Conservation (phyloP, 805 yeast genomes). For the Tetrapisispora taiwanensis region DNA sequence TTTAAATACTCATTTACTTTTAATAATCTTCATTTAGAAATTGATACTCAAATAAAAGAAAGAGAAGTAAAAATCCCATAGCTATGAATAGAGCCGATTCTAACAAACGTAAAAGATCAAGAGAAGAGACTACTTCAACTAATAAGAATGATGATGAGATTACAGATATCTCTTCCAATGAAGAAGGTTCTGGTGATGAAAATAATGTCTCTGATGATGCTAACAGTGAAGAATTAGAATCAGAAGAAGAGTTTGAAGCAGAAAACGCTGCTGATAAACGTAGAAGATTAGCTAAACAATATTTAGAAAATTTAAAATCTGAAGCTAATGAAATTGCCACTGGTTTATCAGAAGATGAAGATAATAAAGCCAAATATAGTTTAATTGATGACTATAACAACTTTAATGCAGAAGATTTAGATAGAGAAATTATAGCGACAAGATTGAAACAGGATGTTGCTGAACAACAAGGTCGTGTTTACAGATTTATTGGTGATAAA, state of each 20-base stretch:
- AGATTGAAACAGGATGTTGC: slow-evolving; percentile 84
- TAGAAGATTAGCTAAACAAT: slow-evolving; percentile 87
- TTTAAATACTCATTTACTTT: no score
- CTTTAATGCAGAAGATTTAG: slow-evolving; percentile 87
- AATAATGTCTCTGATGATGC: slow-evolving; percentile 31
- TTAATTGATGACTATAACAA: slow-evolving; percentile 32
- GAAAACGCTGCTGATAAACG: slow-evolving; percentile 91
- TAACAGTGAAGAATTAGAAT: slow-evolving; percentile 34
- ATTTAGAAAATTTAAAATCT: slow-evolving; percentile 63
- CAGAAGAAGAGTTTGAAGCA: slow-evolving; percentile 61
- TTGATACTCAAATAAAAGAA: neutral
- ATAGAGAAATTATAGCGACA: slow-evolving; percentile 71
- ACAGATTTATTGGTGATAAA: slow-evolving; percentile 50
- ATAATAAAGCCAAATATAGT: slow-evolving; percentile 9
- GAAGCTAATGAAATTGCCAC: slow-evolving; percentile 39
- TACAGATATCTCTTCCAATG: slow-evolving; percentile 41
- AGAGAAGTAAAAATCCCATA: neutral
- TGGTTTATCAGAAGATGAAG: slow-evolving; percentile 8
- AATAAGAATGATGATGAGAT: slow-evolving; percentile 40
- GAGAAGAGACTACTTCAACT: slow-evolving; percentile 13
- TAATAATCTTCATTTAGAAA: no score
- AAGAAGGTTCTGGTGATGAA: slow-evolving; percentile 32
- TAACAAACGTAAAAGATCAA: slow-evolving; percentile 16
- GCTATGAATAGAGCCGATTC: neutral
- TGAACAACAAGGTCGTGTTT: slow-evolving; percentile 76